Evolutionary conservation across 805 yeast genomes (phyloP), one percentile per base, ranked within the genome.

Genomic region (Saccharomycodes ludwigii): DNA sequence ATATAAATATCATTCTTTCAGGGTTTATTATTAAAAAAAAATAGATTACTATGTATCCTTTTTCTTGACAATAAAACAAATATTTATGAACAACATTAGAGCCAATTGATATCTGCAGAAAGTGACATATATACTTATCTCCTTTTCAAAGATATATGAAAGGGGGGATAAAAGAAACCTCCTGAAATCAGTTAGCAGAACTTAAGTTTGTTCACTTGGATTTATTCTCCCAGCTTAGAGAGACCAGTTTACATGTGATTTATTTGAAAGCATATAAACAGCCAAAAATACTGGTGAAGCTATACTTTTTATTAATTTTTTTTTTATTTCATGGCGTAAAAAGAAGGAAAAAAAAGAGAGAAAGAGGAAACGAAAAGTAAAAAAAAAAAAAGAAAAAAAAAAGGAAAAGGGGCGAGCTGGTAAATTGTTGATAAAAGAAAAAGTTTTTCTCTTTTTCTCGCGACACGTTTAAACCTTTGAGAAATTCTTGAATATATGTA

Each of bases 281-380:
- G 50, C 46, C 50, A 46, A 45, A 38, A 40, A 45, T 40, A 47
- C 52, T 47, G 52, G 50, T n/a, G n/a, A n/a, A n/a, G n/a, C n/a
- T n/a, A n/a, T n/a, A n/a, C n/a, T n/a, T n/a, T n/a, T n/a, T n/a
- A n/a, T 15, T 34, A 31, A 24, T 29, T 37, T 38, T 41, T 31
- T 38, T 29, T 19, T 7, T 10, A 21, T 29, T 20, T 12, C 20
- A n/a, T 17, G 24, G 18, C 4, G n/a, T 27, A 12, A 18, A 18
- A 8, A 8, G 18, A 11, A 10, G 20, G 14, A 18, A 22, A 29
- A 6, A 29, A 12, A 16, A 12, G 13, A 14, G 13, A 24, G 4
- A 10, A 23, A 34, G 21, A n/a, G 31, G 16, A 27, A 34, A 17
- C n/a, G 29, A 16, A 24, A 16, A 16, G 12, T 20, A 17, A 3